A percentile compares a stretch with the other conserved stretches of the same genome.
Evolutionary conservation across 768 basidiomycete species (phyloP).

Genomic region (Leucocoprinus leucothites): DNA sequence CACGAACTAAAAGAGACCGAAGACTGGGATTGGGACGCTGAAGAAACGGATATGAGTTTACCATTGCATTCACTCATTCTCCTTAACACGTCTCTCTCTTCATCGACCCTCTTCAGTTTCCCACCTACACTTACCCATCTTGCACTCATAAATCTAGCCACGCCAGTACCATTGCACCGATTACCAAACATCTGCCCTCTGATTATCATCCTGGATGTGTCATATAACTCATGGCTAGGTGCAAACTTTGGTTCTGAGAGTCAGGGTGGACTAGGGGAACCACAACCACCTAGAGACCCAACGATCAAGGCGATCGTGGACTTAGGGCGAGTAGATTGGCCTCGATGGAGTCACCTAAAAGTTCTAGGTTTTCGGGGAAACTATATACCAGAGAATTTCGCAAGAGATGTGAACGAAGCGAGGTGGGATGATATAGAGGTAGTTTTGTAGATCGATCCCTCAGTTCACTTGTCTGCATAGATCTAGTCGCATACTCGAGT

Average conservation of each 20-base stretch:
- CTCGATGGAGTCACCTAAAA: constrained; percentile 47
- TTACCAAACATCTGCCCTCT: constrained; percentile 59
- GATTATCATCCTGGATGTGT: constrained; percentile 63
- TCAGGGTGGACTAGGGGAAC: constrained; percentile 3
- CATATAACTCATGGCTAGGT: constrained; percentile 53
- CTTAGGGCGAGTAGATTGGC: constrained; percentile 57
- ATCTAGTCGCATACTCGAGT: too few species aligned
- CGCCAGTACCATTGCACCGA: constrained; percentile 49
- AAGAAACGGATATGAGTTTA: constrained; percentile 26
- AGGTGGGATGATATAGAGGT: constrained; percentile 65
- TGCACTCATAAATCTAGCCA: constrained; percentile 50
- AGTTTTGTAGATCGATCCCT: constrained; percentile 37
- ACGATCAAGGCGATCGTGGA: constrained; percentile 28
- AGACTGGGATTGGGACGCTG: constrained; percentile 42
- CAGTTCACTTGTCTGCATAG: too few species aligned
- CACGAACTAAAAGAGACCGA: neutral
- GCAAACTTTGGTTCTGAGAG: neutral
- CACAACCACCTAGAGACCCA: constrained; percentile 11
- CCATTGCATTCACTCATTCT: constrained; percentile 48
- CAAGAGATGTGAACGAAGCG: constrained; percentile 49
- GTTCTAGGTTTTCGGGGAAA: constrained; percentile 59
- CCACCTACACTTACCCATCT: constrained; percentile 66
- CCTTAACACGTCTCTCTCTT: constrained; percentile 43
- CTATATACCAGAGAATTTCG: constrained; percentile 37
- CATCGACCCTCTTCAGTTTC: constrained; percentile 43